Evolutionary conservation across 768 basidiomycete species (phyloP).

Genomic region (Kwoniella europaea): DNA sequence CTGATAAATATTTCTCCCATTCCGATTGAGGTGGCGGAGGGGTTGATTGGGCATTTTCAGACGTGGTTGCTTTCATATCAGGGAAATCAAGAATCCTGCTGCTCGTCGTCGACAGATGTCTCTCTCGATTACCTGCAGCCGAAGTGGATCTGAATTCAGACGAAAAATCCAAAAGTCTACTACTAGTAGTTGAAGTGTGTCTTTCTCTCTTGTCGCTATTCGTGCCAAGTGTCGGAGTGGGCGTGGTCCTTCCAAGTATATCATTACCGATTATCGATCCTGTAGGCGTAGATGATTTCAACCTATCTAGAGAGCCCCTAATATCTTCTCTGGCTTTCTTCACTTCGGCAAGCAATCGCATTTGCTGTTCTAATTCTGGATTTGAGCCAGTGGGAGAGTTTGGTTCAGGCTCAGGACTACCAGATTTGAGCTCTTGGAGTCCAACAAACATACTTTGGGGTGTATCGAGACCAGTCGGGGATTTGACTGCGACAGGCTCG

Average conservation of each 20-base stretch:
- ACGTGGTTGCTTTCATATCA: neutral
- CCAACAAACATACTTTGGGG: slow-evolving; percentile 15
- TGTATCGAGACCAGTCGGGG: slow-evolving; percentile 19
- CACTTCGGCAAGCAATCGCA: slow-evolving; percentile 56
- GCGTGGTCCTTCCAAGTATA: slow-evolving; percentile 68
- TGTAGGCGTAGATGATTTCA: slow-evolving; percentile 26
- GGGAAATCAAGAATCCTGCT: slow-evolving; percentile 19
- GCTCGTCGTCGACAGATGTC: slow-evolving; percentile 45
- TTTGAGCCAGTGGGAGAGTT: slow-evolving; percentile 12
- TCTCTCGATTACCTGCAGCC: neutral
- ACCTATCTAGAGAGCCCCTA: slow-evolving; percentile 42
- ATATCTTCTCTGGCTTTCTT: slow-evolving; percentile 44
- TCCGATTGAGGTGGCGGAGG: slow-evolving; percentile 56
- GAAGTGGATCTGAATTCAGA: neutral
- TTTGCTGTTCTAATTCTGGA: slow-evolving; percentile 43
- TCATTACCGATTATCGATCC: slow-evolving; percentile 4
- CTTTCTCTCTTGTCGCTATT: slow-evolving; percentile 37
- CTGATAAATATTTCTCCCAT: slow-evolving; percentile 85
- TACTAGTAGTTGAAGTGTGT: slow-evolving; percentile 1
- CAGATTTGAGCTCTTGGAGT: slow-evolving; percentile 16
- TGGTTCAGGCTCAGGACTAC: neutral
- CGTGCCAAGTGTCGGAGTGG: slow-evolving; percentile 64
- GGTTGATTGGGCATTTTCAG: slow-evolving; percentile 1
- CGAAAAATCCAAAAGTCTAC: slow-evolving; percentile 5
- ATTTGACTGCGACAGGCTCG: slow-evolving; percentile 21